Percentiles rank a stretch among this genome's conserved stretches.
Conservation (phyloP, 2,329 filamentous ascomycete species). For the Aspergillus felis region DNA sequence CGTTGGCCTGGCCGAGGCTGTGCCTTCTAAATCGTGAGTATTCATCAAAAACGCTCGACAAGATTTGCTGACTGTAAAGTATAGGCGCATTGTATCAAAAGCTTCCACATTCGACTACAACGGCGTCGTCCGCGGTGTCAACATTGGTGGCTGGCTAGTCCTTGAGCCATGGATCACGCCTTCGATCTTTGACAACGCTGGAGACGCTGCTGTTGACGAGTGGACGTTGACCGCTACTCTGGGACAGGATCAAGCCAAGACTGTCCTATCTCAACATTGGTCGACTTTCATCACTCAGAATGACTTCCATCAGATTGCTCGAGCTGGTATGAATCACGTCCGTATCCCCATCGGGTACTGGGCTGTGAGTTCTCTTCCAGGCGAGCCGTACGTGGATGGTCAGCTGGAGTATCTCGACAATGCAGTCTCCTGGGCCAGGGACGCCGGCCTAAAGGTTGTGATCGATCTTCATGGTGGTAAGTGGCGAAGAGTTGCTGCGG, state of each 20-base stretch:
- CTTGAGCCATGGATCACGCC: slow-evolving; percentile 64
- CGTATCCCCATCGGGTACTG: slow-evolving; percentile 65
- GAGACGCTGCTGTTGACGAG: slow-evolving; percentile 54
- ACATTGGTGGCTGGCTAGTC: slow-evolving; percentile 63
- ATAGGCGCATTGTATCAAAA: slow-evolving; percentile 24
- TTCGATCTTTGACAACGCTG: slow-evolving; percentile 52
- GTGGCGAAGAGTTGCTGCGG: slow-evolving; percentile 15
- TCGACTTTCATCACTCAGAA: slow-evolving; percentile 52
- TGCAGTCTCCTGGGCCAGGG: slow-evolving; percentile 57
- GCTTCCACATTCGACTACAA: slow-evolving; percentile 50
- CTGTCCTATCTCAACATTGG: slow-evolving; percentile 55
- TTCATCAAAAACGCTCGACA: neutral
- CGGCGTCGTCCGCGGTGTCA: slow-evolving; percentile 60
- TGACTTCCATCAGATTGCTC: slow-evolving; percentile 55
- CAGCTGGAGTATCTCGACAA: slow-evolving; percentile 56
- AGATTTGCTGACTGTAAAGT: slow-evolving; percentile 2
- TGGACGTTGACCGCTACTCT: slow-evolving; percentile 51
- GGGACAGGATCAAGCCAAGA: slow-evolving; percentile 47
- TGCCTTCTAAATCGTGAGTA: neutral
- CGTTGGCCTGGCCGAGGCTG: slow-evolving; percentile 7
- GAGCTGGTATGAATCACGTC: slow-evolving; percentile 58
- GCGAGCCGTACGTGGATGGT: slow-evolving; percentile 60
- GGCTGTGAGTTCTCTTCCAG: slow-evolving; percentile 52
- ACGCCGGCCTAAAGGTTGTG: slow-evolving; percentile 58
- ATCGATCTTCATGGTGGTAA: slow-evolving; percentile 65